A percentile compares a stretch with the other conserved stretches of the same genome.
Evolutionary conservation across 192 early-diverging fungal species (phyloP).

Genomic region (Dissophora ornata): DNA sequence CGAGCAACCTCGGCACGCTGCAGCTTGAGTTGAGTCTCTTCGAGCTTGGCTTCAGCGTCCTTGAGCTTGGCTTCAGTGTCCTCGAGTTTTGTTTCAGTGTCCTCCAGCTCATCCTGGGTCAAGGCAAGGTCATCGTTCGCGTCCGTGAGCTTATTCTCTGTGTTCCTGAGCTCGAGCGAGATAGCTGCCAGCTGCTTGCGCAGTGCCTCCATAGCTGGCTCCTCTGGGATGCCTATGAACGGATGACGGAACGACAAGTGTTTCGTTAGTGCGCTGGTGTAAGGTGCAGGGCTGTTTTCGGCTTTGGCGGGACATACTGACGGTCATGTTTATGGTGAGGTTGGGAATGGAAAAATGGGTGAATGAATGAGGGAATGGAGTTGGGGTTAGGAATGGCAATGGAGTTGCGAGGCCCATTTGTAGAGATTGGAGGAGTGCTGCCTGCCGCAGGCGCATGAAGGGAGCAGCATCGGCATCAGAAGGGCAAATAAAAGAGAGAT

Average conservation of each 20-base stretch:
- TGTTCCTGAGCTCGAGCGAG: conserved; percentile 38
- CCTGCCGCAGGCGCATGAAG: conserved; percentile 4
- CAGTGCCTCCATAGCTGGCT: conserved; percentile 26
- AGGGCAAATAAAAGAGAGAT: background rate
- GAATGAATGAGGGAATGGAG: conserved; percentile 5
- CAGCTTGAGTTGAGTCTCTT: conserved; percentile 21
- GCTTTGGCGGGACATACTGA: conserved; percentile 16
- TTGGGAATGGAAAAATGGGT: conserved; percentile 11
- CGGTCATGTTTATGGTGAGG: conserved; percentile 16
- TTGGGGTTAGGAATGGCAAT: background rate
- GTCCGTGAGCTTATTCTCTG: conserved; percentile 14
- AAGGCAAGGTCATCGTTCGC: conserved; percentile 20
- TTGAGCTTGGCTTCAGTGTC: too few relatives aligned
- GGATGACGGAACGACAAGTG: background rate
- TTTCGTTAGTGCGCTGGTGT: conserved; percentile 8
- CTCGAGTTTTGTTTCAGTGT: too few relatives aligned
- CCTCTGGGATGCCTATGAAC: conserved; percentile 15
- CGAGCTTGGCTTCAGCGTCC: too few relatives aligned
- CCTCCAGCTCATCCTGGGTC: conserved; percentile 18
- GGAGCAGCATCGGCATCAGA: conserved; percentile 1
- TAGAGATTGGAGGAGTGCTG: background rate
- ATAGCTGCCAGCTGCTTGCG: conserved; percentile 23
- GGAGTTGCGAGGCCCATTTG: conserved; percentile 9
- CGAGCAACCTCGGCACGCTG: conserved; percentile 16
- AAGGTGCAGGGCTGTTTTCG: background rate